These are phyloP conservation scores for Yamadazyma akitaensis DNA, from an alignment of 805 yeast species.

Conservation along the genomic window DNA sequence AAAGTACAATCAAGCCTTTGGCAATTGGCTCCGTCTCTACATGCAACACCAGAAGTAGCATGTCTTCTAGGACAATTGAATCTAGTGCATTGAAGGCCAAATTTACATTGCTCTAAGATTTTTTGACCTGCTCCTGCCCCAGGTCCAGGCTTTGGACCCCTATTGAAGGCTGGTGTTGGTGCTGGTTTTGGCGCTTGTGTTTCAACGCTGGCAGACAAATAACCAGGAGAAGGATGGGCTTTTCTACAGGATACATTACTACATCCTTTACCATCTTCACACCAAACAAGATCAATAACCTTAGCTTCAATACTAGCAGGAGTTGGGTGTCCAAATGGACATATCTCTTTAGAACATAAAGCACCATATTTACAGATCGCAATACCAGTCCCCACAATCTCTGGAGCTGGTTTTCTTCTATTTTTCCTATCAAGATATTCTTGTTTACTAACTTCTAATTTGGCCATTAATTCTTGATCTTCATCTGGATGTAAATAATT, in stretches of 20 bases:
- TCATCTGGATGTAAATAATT: conserved; percentile 80
- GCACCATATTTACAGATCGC: conserved; percentile 74
- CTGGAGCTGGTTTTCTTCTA: conserved; percentile 18
- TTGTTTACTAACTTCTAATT: conserved; percentile 59
- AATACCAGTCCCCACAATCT: conserved; percentile 40
- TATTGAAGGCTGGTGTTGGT: neutral
- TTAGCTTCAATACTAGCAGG: conserved; percentile 75
- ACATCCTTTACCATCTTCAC: conserved; percentile 68
- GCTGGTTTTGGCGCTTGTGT: conserved; percentile 6
- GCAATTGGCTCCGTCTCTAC: conserved; percentile 82
- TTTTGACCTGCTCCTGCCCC: conserved; percentile 3
- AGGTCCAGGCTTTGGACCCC: neutral
- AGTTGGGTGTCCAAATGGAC: conserved; percentile 92
- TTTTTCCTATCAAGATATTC: conserved; percentile 45
- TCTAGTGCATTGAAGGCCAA: conserved; percentile 72
- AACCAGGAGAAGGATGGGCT: conserved; percentile 78
- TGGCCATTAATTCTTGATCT: conserved; percentile 70
- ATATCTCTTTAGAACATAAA: conserved; percentile 69
- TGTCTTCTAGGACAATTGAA: conserved; percentile 80
- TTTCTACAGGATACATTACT: conserved; percentile 56
- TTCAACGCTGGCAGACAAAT: conserved; percentile 20
- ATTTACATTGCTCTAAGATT: conserved; percentile 79
- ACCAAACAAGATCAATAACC: conserved; percentile 70
- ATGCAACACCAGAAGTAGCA: conserved; percentile 66
- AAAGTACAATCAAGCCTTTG: conserved; percentile 77